These are phyloP conservation scores for Pestalotiopsis fici DNA, from an alignment of 2,329 filamentous ascomycete species.

Conservation along the genomic window DNA sequence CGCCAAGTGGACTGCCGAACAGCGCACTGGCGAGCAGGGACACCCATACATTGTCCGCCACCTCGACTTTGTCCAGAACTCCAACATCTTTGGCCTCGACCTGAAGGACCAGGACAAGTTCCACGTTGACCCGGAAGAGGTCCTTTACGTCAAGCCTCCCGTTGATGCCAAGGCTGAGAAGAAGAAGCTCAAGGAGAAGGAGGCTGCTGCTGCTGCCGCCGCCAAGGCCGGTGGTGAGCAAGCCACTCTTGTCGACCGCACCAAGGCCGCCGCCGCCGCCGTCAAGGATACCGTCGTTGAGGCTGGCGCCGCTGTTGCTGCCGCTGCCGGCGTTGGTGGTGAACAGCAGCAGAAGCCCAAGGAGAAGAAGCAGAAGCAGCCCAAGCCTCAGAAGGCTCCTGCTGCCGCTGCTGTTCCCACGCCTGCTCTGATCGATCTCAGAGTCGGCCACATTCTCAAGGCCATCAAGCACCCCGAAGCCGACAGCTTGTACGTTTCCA, in stretches of 20 bases:
- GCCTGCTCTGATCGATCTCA: slow-evolving; percentile 86
- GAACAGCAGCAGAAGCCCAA: slow-evolving; percentile 47
- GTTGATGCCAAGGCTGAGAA: slow-evolving; percentile 94
- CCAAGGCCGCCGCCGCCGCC: slow-evolving; percentile 59
- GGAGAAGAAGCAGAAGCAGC: slow-evolving; percentile 88
- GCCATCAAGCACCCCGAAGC: slow-evolving; percentile 95
- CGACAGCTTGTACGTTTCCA: slow-evolving; percentile 93
- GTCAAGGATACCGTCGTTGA: slow-evolving; percentile 42
- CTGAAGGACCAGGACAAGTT: slow-evolving; percentile 76
- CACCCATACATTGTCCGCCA: slow-evolving; percentile 89
- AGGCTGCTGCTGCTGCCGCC: slow-evolving; percentile 67
- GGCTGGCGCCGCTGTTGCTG: slow-evolving; percentile 13
- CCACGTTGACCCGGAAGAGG: slow-evolving; percentile 73
- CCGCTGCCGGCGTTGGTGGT: slow-evolving; percentile 37
- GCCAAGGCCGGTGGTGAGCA: slow-evolving; percentile 37
- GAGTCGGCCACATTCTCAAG: slow-evolving; percentile 96
- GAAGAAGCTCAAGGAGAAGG: slow-evolving; percentile 95
- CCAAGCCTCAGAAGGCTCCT: slow-evolving; percentile 70
- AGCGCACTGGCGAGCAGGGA: slow-evolving; percentile 86
- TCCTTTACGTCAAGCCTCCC: slow-evolving; percentile 85
- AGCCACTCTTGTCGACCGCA: slow-evolving; percentile 57
- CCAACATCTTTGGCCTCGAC: slow-evolving; percentile 70
- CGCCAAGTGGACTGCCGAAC: slow-evolving; percentile 77
- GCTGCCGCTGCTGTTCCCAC: slow-evolving; percentile 75
- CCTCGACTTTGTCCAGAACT: slow-evolving; percentile 94